phyloP scores from a whole-genome alignment of 352 stramenopile species.

The Thalassiosira tumida region DNA sequence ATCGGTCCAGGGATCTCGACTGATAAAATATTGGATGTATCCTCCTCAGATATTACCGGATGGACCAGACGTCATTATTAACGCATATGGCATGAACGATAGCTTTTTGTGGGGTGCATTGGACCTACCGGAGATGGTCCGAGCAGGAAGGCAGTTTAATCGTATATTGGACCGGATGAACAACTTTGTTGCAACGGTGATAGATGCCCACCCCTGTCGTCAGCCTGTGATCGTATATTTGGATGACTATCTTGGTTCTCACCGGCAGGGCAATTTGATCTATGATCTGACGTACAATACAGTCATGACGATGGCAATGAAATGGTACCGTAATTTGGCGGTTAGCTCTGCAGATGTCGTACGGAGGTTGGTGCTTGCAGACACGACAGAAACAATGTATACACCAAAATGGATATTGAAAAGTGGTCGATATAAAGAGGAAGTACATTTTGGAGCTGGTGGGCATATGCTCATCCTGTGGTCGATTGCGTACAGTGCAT shows the following conservation, averaged over 20 bases:
- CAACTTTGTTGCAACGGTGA: slow-evolving; percentile 32
- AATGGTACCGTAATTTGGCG: slow-evolving; percentile 11
- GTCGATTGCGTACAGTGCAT: slow-evolving; percentile 52
- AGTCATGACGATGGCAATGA: neutral
- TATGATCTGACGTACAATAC: neutral
- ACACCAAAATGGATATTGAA: neutral
- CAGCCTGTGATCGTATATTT: neutral
- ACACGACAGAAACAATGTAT: slow-evolving; percentile 63
- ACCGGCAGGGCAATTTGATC: neutral
- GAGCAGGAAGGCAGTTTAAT: neutral
- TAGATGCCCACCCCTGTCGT: slow-evolving; percentile 30
- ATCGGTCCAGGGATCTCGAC: neutral
- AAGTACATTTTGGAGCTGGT: slow-evolving; percentile 72
- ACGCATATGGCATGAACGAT: neutral
- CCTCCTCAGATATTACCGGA: neutral
- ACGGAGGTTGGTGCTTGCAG: slow-evolving; percentile 31
- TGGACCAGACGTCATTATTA: neutral
- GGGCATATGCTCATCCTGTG: slow-evolving; percentile 62
- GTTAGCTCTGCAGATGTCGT: slow-evolving; percentile 59
- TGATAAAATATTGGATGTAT: neutral
- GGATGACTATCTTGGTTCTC: neutral
- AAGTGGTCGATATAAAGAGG: neutral
- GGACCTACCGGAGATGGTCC: slow-evolving; percentile 20
- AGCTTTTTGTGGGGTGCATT: slow-evolving; percentile 25
- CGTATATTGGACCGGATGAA: slow-evolving; percentile 4